Percentiles rank a stretch among this genome's conserved stretches.
Evolutionary conservation across 2,329 filamentous ascomycete species (phyloP).

Genomic region (Microdochium bolleyi): DNA sequence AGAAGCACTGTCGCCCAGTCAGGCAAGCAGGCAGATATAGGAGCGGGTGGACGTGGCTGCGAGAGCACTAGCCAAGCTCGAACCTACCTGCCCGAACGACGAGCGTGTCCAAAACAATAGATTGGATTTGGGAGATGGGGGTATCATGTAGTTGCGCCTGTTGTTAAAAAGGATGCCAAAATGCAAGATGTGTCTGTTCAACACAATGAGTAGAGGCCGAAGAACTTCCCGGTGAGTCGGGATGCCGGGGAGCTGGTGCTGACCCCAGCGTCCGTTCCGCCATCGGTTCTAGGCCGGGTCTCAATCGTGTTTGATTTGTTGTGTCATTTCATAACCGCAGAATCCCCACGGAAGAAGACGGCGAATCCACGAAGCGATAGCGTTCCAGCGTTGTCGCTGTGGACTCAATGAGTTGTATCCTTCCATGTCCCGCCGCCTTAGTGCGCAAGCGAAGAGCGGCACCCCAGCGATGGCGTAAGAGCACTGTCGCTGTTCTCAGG

Average conservation of each 20-base stretch:
- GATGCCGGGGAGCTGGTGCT: too few relatives aligned
- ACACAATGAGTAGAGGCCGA: too few relatives aligned
- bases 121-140: not conserved
- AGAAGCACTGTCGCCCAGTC: not conserved
- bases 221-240: too few relatives aligned
- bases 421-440: not conserved
- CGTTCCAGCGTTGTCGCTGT: not conserved
- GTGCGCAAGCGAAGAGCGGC: not conserved
- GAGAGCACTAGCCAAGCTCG: too few relatives aligned
- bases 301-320: too few relatives aligned
- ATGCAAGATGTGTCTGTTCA: not conserved
- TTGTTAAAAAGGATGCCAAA: not conserved
- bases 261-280: too few relatives aligned
- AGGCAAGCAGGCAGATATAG: not conserved
- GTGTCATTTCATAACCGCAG: not conserved
- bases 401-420: not conserved
- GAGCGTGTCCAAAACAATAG: not conserved
- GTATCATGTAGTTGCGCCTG: not conserved
- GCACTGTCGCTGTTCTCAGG: slow-evolving; percentile 30
- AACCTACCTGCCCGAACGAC: not conserved
- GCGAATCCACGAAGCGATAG: not conserved
- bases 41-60: not conserved
- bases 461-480: slow-evolving; percentile 30
- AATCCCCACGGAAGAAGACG: not conserved
- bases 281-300: too few relatives aligned